Evolutionary conservation across 768 basidiomycete genomes (phyloP).

Genomic region (Tylopilus sp.): DNA sequence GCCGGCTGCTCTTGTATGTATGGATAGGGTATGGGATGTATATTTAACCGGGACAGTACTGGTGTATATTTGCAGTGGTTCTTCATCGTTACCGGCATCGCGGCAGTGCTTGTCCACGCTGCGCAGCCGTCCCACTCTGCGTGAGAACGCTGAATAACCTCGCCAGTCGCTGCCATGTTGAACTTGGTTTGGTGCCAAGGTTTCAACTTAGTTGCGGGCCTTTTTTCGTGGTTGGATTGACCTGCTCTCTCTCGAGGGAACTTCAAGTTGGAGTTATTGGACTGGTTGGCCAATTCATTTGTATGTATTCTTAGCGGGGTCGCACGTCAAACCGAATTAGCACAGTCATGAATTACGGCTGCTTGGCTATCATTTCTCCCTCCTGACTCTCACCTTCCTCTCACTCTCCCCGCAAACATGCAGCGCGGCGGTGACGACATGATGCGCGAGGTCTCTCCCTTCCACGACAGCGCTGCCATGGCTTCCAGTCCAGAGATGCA

Average conservation of each 20-base stretch:
- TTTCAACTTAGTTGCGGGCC: no score
- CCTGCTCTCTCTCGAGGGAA: background rate
- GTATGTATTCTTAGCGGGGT: background rate
- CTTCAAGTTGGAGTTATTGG: background rate
- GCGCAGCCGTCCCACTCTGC: no score
- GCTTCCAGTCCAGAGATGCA: conserved; percentile 26
- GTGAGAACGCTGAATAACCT: no score
- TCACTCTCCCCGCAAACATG: conserved; percentile 9
- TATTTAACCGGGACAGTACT: no score
- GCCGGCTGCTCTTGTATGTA: conserved; percentile 12
- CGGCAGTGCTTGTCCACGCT: no score
- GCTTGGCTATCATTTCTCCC: background rate
- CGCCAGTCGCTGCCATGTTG: no score
- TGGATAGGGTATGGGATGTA: background rate
- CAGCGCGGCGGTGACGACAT: conserved; percentile 22
- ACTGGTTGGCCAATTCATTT: background rate
- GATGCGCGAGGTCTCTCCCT: conserved; percentile 26
- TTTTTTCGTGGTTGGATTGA: no score
- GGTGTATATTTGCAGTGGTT: no score
- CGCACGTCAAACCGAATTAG: background rate
- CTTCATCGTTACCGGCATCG: no score
- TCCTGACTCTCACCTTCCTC: background rate
- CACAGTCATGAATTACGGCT: background rate
- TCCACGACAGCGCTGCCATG: conserved; percentile 15
- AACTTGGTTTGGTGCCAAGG: no score